Evolutionary conservation across 805 yeast species (phyloP).

Genomic region (Teunomyces barrocoloradensis): DNA sequence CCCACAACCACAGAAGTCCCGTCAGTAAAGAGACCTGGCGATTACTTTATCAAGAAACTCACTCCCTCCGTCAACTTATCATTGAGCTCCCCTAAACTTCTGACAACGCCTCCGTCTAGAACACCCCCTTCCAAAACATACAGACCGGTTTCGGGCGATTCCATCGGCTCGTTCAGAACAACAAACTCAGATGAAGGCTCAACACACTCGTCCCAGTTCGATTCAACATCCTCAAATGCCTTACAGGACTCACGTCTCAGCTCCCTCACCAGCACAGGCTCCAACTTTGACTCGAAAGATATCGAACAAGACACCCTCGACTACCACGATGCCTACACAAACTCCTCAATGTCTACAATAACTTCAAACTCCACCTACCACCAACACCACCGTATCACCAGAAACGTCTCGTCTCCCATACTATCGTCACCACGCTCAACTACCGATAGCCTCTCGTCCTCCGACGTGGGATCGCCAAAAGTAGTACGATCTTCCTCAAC

Average conservation of each 20-base stretch:
- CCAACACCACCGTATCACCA: neutral
- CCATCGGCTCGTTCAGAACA: constrained; percentile 30
- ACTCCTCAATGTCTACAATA: constrained; percentile 11
- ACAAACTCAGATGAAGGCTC: constrained; percentile 34
- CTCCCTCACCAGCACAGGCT: constrained; percentile 30
- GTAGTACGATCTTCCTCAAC: neutral
- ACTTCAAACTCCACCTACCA: constrained; percentile 5
- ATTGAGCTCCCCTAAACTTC: constrained; percentile 5
- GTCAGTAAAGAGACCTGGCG: constrained; percentile 37
- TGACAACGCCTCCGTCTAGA: neutral
- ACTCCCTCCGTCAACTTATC: constrained; percentile 18
- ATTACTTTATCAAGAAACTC: constrained; percentile 35
- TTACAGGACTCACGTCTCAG: constrained; percentile 34
- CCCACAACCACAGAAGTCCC: constrained; percentile 14
- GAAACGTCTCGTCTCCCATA: constrained; percentile 5
- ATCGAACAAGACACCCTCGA: constrained; percentile 7
- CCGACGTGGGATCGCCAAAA: neutral
- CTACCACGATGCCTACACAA: constrained; percentile 2
- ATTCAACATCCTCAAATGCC: constrained; percentile 14
- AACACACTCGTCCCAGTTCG: constrained; percentile 31
- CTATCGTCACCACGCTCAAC: neutral
- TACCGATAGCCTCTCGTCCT: neutral
- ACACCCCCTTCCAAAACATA: neutral
- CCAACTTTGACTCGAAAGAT: constrained; percentile 11
- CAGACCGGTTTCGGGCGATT: constrained; percentile 34